Evolutionary conservation across 2,329 filamentous ascomycete species (phyloP), one percentile per base, ranked within the genome.

Genomic region (Incumbomyces lentus): DNA sequence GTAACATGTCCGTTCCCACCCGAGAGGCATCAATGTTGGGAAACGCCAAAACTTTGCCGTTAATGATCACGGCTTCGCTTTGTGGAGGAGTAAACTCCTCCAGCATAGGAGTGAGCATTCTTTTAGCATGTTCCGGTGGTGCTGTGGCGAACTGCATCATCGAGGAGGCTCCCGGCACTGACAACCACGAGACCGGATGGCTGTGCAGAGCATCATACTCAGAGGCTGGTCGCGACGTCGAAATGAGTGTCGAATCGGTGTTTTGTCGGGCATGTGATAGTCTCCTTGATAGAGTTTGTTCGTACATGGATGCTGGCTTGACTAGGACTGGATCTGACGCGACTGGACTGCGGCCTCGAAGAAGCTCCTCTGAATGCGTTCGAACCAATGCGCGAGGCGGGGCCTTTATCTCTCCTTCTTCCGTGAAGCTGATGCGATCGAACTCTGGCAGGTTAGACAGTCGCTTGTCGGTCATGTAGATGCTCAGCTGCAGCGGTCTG

Each of bases 361-460:
- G 22, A 16, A 56, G 43, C 19, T 55, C 47, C 33, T 54, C 56
- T 6, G 56, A 58, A 40, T 52, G 51, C 4, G 56, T 53, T 17
- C 56, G 46, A 18, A 55, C 16, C 37, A 65, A 48, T 16, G 63
- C 62, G 44, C 58, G 64, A 13, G 62, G 58, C 2, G 67, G 66
- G 2, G 57, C 52, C 51, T 56, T 49, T 53, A 59, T 56, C 49
- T 57, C 48, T 17, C 56, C 49, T 13, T 47, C 29, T 49, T 60
- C 59, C 1, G 61, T 59, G 13, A 68, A 49, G n/a, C 60, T 59
- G 39, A 68, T 64, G 2, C 58, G 44, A 14, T 64, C 62, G 49
- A 73, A 73, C 18, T 59, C 59, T 16, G 69, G 69, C 26, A 73
- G 59, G 47, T 68, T 62, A 22, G 69, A 67, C 12, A 72, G 55